Evolutionary conservation across 805 yeast species (phyloP), one percentile per base, ranked within the genome.

Genomic region (Candida chauliodis): DNA sequence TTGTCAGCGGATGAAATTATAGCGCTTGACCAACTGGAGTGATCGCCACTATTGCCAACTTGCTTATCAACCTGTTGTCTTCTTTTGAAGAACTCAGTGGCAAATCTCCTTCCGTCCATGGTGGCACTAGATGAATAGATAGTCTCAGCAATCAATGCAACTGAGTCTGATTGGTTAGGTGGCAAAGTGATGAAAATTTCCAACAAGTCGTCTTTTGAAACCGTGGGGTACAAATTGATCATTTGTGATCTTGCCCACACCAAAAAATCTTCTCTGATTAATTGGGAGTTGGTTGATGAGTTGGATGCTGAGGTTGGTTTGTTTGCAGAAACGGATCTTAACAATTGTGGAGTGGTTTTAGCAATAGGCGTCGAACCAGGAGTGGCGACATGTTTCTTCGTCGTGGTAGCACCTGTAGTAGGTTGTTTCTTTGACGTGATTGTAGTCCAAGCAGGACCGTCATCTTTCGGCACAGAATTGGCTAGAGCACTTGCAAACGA

Each of bases 41-140:
- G 69, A 39, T 66, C 63, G 22, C 61, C 66, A 19, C 63, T 55
- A n/a, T 43, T 46, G 8, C 65, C 66, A 40, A 61, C 41, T 42
- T 59, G 66, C 46, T 76, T 73, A 51, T 89, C 97, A 40, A 87
- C 90, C 35, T 68, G 73, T 43, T 73, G 74, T 54, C 93, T 81
- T 55, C 84, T 79, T 61, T 81, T 84, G 55, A 83, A 70, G 58
- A 93, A 93, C 55, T 93, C 99, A 40, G 75, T 76, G 0, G 99
- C 96, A 68, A 90, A 91, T 48, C 95, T 74, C 56, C 96, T 80
- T 17, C 98, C 98, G 58, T 93, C 96, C 84, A 91, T 81, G 1
- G 90, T 83, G 2, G 90, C 76, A 28, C 95, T 84, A 43, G 88
- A 84, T 18, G 93, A 80, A 64, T 88, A 89, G 42, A 91, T 79